These are phyloP conservation scores for Holtermanniella nyarrowii DNA, from an alignment of 768 basidiomycete species.

Conservation along the genomic window DNA sequence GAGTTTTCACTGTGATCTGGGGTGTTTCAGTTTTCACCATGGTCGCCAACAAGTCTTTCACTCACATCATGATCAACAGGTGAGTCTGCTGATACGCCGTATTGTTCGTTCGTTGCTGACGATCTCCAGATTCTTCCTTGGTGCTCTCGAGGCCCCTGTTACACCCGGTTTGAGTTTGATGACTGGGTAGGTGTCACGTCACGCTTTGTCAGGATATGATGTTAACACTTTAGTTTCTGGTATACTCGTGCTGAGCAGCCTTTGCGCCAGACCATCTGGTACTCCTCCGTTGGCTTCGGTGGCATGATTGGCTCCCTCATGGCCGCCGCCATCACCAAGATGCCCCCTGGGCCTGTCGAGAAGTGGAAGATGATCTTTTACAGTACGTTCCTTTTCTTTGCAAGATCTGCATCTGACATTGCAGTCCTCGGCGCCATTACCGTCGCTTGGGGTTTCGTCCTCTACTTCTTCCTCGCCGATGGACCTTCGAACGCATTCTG, in stretches of 20 bases:
- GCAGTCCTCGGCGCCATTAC: constrained; percentile 36
- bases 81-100: no score
- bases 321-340: constrained; percentile 37
- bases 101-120: no score
- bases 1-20: constrained; percentile 38
- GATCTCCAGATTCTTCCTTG: constrained; percentile 39
- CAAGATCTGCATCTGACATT: not conserved
- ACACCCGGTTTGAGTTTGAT: constrained; percentile 40
- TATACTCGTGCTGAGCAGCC: constrained; percentile 35
- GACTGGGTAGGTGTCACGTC: constrained; percentile 29
- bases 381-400: not conserved
- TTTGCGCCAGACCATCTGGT: constrained; percentile 41
- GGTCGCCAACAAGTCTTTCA: constrained; percentile 15
- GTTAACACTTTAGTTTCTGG: constrained; percentile 7
- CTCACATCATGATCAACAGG: no score
- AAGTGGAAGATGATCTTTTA: constrained; percentile 34
- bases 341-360: constrained; percentile 2
- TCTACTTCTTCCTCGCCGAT: constrained; percentile 41
- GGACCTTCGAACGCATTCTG: constrained; percentile 37
- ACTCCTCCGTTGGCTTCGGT: constrained; percentile 37
- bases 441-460: constrained; percentile 29
- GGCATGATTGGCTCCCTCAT: constrained; percentile 41
- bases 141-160: constrained; percentile 39
- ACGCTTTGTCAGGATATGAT: not conserved
- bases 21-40: constrained; percentile 37